Evolutionary conservation across 495 filamentous ascomycete species (phyloP), one percentile per base, ranked within the genome.

Genomic region (Penicillium turbatum): DNA sequence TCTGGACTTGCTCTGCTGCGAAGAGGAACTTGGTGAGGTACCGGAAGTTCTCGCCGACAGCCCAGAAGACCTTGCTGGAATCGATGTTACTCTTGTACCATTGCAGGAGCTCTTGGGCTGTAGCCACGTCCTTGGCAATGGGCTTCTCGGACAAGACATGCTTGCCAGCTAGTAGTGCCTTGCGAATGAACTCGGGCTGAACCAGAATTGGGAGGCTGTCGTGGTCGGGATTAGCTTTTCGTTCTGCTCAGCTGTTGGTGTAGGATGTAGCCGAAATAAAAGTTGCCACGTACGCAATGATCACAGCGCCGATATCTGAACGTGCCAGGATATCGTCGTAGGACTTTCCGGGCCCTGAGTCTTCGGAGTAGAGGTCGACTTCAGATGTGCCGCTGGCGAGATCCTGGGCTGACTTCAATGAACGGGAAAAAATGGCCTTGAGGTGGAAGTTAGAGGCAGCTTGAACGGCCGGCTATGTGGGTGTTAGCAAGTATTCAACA

Each of bases 121-220:
- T 72, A 2, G 74, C 71, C 16, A 89, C 59, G 62, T 89, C 82
- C 59, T 79, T 78, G 0, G 88, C 87, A 35, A 92, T 81, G 15
- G 89, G 89, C 66, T 93, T 95, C 68, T 95, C 89, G n/a, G 85
- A 84, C 0, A 92, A 69, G 6, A 92, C 89, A 67, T 90, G 87
- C 57, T 93, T 93, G 19, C 86, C 83, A 1, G 87, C 86, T 0
- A 69, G 57, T 0, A 93, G 75, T 5, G 87, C 71, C 29, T 62
- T 58, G 19, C 50, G 56, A 55, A 77, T 74, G 44, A 68, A 75
- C 2, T 60, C 57, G 11, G 68, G 71, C 40, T 77, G 72, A 10
- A 64, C 62, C 7, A 68, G 54, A 32, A 77, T 77, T 0, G 65
- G 67, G 12, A 73, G 68, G 36, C 71, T 62, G 76, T 78, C 0